phyloP scores from a whole-genome alignment of 176 grass and related monocot genomes.

The Raddia guianensis region DNA sequence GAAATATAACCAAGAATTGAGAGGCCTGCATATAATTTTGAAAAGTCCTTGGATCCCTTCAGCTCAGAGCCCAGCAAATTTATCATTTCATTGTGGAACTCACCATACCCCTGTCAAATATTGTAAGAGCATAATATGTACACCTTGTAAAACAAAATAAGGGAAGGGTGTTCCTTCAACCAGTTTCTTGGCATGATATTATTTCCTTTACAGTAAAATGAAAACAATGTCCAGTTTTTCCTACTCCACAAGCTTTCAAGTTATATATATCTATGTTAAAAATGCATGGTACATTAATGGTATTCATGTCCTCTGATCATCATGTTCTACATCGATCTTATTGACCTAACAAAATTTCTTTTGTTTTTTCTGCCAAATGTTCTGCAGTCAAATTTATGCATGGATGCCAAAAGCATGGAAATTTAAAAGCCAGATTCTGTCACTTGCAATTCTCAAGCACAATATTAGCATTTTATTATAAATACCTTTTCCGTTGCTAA shows the following conservation, averaged over 20 bases:
- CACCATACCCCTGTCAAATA: conserved; percentile 51
- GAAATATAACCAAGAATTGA: conserved; percentile 92
- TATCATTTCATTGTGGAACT: conserved; percentile 68
- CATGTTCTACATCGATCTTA: neutral
- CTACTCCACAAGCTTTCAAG: conserved; percentile 29
- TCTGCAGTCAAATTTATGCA: neutral
- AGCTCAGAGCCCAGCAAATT: conserved; percentile 66
- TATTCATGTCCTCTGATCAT: conserved; percentile 13
- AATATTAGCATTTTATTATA: conserved; percentile 1
- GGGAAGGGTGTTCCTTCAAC: conserved; percentile 9
- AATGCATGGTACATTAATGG: neutral
- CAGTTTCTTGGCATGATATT: conserved; percentile 13
- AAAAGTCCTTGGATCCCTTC: conserved; percentile 84
- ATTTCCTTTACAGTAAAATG: conserved; percentile 7
- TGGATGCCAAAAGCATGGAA: conserved; percentile 1
- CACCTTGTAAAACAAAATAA: conserved; percentile 28
- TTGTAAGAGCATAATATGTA: conserved; percentile 29
- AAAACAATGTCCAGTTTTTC: neutral
- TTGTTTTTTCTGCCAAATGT: conserved; percentile 21
- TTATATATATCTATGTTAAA: neutral
- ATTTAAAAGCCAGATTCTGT: neutral
- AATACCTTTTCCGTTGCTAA: conserved; percentile 23
- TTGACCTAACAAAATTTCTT: conserved; percentile 18
- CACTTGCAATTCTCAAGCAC: conserved; percentile 14
- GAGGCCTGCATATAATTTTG: conserved; percentile 77